Conservation (phyloP, 495 filamentous ascomycete genomes). For the Podospora australis region DNA sequence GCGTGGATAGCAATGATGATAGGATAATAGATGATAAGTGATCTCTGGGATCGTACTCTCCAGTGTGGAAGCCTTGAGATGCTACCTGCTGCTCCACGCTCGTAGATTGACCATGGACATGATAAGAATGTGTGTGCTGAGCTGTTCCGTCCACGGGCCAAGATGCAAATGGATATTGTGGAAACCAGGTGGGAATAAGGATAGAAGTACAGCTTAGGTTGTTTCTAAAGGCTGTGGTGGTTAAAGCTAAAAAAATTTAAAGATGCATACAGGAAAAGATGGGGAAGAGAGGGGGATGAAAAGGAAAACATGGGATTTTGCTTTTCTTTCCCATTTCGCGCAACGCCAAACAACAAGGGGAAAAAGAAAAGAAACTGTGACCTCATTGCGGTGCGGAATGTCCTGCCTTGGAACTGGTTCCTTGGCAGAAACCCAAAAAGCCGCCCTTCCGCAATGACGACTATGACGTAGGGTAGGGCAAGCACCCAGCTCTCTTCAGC, state of each 20-base stretch:
- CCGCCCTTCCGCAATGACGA: not conserved
- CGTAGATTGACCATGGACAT: too few species aligned
- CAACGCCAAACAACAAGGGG: not conserved
- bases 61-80: too few species aligned
- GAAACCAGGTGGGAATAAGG: too few species aligned
- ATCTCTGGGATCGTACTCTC: too few species aligned
- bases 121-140: too few species aligned
- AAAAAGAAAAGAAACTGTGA: not conserved
- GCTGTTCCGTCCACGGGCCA: too few species aligned
- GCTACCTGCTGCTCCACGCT: too few species aligned
- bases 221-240: too few species aligned
- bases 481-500: too few species aligned
- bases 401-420: not conserved
- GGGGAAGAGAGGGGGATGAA: not conserved
- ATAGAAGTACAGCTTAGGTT: too few species aligned
- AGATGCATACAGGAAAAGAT: not conserved
- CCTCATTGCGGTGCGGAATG: not conserved
- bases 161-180: too few species aligned
- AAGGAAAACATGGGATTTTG: not conserved
- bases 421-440: not conserved
- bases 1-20: not conserved
- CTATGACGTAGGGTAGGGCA: not conserved
- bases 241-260: too few species aligned
- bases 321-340: not conserved
- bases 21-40: not conserved